These are phyloP conservation scores for Coniochaeta sp. DNA, from an alignment of 2,329 filamentous ascomycete genomes.

Conservation along the genomic window DNA sequence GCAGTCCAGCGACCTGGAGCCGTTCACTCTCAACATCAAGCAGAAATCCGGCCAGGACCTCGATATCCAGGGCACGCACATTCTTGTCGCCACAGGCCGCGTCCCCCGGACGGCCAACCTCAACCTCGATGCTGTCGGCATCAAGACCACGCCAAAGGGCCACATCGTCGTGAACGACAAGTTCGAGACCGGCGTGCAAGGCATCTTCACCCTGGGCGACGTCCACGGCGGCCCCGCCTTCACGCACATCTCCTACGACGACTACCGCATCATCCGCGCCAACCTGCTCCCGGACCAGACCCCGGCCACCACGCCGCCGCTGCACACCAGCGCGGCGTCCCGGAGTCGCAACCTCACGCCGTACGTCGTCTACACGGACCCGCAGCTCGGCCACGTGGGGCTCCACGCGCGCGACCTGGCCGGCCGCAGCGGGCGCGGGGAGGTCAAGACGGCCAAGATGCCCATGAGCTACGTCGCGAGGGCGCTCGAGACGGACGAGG, in stretches of 20 bases:
- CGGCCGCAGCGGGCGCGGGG: too few species aligned
- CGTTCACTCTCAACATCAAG: neutral
- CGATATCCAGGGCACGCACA: conserved; percentile 31
- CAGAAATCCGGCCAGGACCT: conserved; percentile 7
- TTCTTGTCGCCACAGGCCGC: conserved; percentile 42
- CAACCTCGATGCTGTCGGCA: conserved; percentile 30
- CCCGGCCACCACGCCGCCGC: conserved; percentile 15
- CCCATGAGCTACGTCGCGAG: conserved; percentile 43
- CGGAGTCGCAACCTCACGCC: conserved; percentile 29
- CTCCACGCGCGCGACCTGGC: conserved; percentile 31
- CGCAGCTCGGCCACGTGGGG: conserved; percentile 44
- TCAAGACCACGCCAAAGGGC: conserved; percentile 30
- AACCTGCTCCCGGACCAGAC: conserved; percentile 29
- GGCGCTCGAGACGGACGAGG: conserved; percentile 43
- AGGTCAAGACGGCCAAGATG: conserved; percentile 38
- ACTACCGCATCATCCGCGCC: conserved; percentile 41
- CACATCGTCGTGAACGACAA: conserved; percentile 35
- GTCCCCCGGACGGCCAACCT: conserved; percentile 40
- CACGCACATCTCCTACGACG: conserved; percentile 50
- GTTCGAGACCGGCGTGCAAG: conserved; percentile 33
- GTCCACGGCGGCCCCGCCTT: conserved; percentile 45
- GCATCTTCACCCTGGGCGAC: conserved; percentile 43
- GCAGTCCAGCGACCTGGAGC: neutral
- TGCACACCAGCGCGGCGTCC: conserved; percentile 15
- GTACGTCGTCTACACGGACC: conserved; percentile 45